Percentiles rank a stretch among this genome's conserved stretches.
Conservation (phyloP, 345 rosid genomes). For the Eucalyptus cladocalyx region DNA sequence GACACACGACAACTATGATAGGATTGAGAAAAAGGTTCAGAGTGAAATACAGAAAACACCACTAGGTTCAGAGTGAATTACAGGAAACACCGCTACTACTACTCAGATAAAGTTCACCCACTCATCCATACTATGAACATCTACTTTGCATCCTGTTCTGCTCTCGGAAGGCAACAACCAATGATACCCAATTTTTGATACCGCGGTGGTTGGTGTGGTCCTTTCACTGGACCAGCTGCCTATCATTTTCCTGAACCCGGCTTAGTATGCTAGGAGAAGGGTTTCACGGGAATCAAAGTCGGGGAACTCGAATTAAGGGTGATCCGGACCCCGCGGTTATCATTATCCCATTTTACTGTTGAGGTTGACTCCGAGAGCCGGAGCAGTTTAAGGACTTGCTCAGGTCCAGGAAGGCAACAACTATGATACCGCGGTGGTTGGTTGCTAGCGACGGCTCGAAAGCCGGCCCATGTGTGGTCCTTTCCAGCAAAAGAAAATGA, state of each 20-base stretch:
- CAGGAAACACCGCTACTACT: background rate
- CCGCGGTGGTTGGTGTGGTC: background rate
- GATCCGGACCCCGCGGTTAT: too few relatives aligned
- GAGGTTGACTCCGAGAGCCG: too few relatives aligned
- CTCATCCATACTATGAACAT: background rate
- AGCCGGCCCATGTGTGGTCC: background rate
- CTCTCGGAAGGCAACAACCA: background rate
- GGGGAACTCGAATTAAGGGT: too few relatives aligned
- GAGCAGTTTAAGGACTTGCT: too few relatives aligned
- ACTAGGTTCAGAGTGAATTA: background rate
- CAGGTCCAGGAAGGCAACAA: background rate
- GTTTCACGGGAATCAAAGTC: too few relatives aligned
- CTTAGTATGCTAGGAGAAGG: too few relatives aligned
- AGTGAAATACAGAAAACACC: background rate
- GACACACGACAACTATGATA: accelerated
- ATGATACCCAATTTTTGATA: too few relatives aligned
- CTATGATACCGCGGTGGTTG: background rate
- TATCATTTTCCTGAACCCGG: too few relatives aligned
- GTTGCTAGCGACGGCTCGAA: background rate
- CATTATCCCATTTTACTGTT: too few relatives aligned
- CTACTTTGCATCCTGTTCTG: background rate
- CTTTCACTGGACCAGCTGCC: too few relatives aligned
- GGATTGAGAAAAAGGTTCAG: background rate
- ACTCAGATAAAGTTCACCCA: background rate
- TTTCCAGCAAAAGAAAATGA: background rate